These are phyloP conservation scores for Candida suzukii DNA, from an alignment of 805 yeast genomes.

Conservation along the genomic window DNA sequence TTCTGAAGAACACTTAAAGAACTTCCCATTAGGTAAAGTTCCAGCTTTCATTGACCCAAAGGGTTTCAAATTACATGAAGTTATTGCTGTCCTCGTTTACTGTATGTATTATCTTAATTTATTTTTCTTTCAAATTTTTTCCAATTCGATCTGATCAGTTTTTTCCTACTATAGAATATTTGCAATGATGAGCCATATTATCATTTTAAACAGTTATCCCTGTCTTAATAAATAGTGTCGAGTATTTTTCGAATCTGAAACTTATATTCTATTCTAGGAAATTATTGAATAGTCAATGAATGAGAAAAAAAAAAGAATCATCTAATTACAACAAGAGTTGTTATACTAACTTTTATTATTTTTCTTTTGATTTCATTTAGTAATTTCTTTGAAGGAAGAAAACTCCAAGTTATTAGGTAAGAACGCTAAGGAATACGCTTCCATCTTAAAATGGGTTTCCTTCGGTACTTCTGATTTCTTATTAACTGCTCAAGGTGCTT, in stretches of 20 bases:
- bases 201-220: slow-evolving; percentile 67
- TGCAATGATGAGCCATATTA: slow-evolving; percentile 51
- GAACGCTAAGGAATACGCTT: slow-evolving; percentile 54
- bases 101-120: slow-evolving; percentile 17
- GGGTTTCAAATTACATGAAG: slow-evolving; percentile 68
- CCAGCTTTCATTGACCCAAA: slow-evolving; percentile 69
- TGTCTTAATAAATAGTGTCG: slow-evolving; percentile 77
- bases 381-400: slow-evolving; percentile 37
- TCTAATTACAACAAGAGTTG: neutral
- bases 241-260: slow-evolving; percentile 48
- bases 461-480: slow-evolving; percentile 65
- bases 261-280: neutral
- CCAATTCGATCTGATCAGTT: no score
- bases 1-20: slow-evolving; percentile 29
- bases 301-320: slow-evolving; percentile 1
- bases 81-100: slow-evolving; percentile 56
- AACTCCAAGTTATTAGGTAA: slow-evolving; percentile 49
- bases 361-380: slow-evolving; percentile 28
- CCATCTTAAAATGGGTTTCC: slow-evolving; percentile 72
- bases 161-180: no score
- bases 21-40: slow-evolving; percentile 58
- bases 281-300: slow-evolving; percentile 1
- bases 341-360: slow-evolving; percentile 12
- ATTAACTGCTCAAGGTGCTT: slow-evolving; percentile 37
- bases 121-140: neutral